phyloP scores from a whole-genome alignment of 306 rosid species.

The Gillenia trifoliata region DNA sequence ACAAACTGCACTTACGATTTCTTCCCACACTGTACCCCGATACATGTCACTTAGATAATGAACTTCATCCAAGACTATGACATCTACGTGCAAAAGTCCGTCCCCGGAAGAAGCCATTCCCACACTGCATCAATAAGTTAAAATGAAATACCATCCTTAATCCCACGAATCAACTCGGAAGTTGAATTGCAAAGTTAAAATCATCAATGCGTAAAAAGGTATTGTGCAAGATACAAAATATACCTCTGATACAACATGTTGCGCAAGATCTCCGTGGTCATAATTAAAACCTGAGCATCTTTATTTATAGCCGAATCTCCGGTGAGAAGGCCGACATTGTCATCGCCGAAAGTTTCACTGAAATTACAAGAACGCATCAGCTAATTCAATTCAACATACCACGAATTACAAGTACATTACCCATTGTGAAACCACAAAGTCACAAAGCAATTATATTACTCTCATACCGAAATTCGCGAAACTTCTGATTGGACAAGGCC shows the following conservation, averaged over 20 bases:
- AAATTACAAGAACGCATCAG: conserved; percentile 21
- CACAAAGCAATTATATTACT: background rate
- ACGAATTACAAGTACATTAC: background rate
- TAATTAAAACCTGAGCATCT: conserved; percentile 86
- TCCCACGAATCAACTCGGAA: conserved; percentile 1
- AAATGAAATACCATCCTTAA: background rate
- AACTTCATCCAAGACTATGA: conserved; percentile 94
- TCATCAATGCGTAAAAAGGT: background rate
- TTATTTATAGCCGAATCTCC: conserved; percentile 88
- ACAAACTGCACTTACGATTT: conserved; percentile 62
- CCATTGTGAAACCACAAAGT: background rate
- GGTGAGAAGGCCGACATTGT: conserved; percentile 85
- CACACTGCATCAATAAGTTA: conserved; percentile 55
- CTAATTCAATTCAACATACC: conserved; percentile 1
- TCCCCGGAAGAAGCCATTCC: conserved; percentile 75
- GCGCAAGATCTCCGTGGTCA: conserved; percentile 97
- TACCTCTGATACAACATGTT: conserved; percentile 98
- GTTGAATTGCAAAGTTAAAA: background rate
- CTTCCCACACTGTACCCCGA: conserved; percentile 98
- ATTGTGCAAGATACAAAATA: background rate
- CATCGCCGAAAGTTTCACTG: conserved; percentile 85
- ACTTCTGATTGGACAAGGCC: conserved; percentile 97
- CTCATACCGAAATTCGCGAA: conserved; percentile 84
- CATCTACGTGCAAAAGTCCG: conserved; percentile 83
- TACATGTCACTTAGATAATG: conserved; percentile 96